Conservation (phyloP, 345 rosid species). For the Balakata baccata region DNA sequence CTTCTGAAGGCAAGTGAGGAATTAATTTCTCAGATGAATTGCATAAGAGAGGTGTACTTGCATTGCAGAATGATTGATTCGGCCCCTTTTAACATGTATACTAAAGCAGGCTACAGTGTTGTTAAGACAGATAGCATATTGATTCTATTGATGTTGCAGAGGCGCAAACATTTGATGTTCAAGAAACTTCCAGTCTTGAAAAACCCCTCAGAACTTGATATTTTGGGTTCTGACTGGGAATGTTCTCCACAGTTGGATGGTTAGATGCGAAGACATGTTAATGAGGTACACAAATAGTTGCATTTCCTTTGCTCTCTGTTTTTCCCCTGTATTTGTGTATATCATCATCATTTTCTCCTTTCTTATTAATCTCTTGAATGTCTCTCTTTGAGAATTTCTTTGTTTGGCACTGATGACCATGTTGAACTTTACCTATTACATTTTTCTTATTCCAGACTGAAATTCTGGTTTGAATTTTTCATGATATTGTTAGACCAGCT, state of each 20-base stretch:
- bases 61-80: conserved; percentile 88
- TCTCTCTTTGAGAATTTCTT: not conserved
- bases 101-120: conserved; percentile 73
- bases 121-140: conserved; percentile 67
- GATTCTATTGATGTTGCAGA: conserved; percentile 67
- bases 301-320: not conserved
- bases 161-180: conserved; percentile 93
- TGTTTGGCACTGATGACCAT: no score
- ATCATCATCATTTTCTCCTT: not conserved
- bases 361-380: not conserved
- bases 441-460: conserved; percentile 10
- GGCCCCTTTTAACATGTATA: conserved; percentile 85
- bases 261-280: conserved; percentile 19
- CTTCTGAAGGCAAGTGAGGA: conserved; percentile 91
- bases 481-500: conserved; percentile 12
- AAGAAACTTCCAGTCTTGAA: conserved; percentile 52
- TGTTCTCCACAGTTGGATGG: conserved; percentile 31
- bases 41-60: conserved; percentile 65
- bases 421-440: not conserved
- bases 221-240: conserved; percentile 38
- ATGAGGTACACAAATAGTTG: conserved; percentile 21
- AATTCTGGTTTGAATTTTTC: conserved; percentile 21
- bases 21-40: conserved; percentile 57
- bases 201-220: conserved; percentile 25
- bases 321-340: no score